phyloP scores from a whole-genome alignment of 495 filamentous ascomycete species.

The Aspergillus campestris region DNA sequence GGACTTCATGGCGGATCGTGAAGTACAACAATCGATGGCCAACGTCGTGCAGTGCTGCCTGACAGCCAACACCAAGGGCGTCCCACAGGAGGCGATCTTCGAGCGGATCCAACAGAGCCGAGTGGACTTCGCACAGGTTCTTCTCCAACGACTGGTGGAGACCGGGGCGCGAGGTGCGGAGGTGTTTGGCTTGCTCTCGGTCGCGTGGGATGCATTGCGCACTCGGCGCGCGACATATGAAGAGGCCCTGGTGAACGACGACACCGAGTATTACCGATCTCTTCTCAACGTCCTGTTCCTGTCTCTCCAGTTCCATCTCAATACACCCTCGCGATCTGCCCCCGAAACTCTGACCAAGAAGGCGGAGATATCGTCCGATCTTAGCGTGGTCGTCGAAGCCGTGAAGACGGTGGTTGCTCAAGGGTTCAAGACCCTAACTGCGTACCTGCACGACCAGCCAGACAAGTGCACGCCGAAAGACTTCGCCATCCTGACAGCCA shows the following conservation, averaged over 20 bases:
- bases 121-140: conserved; percentile 64
- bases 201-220: conserved; percentile 60
- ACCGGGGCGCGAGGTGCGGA: conserved; percentile 50
- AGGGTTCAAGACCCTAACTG: conserved; percentile 70
- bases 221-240: conserved; percentile 57
- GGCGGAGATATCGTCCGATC: conserved; percentile 32
- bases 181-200: conserved; percentile 52
- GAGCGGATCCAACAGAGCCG: conserved; percentile 59
- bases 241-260: conserved; percentile 46
- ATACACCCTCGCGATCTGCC: conserved; percentile 13
- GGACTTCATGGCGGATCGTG: conserved; percentile 50
- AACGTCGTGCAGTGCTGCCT: conserved; percentile 66
- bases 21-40: conserved; percentile 58
- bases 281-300: conserved; percentile 82
- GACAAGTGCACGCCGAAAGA: conserved; percentile 54
- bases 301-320: conserved; percentile 55
- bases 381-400: conserved; percentile 58
- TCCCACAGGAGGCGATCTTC: conserved; percentile 65
- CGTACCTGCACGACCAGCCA: conserved; percentile 57
- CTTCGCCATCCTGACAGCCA: conserved; percentile 79
- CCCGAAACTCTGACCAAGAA: conserved; percentile 31
- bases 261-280: conserved; percentile 68
- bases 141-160: conserved; percentile 67
- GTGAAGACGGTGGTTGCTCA: conserved; percentile 69
- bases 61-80: conserved; percentile 54